Conservation (phyloP, 108 stramenopile species). For the Fistulifera solaris region DNA sequence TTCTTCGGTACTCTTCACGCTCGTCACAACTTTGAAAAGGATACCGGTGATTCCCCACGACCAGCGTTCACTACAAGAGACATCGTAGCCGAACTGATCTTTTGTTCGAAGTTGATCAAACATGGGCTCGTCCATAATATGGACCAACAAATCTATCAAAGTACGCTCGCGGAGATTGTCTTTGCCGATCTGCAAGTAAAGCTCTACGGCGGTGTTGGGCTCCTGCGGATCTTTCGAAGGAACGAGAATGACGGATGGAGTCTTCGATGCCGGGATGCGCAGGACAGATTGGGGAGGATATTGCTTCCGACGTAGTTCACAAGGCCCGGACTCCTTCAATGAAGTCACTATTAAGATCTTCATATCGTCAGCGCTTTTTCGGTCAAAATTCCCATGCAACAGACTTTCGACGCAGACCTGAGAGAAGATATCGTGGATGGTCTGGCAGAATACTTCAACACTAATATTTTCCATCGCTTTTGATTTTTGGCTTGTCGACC, state of each 20-base stretch:
- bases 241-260: conserved; percentile 13
- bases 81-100: conserved; percentile 48
- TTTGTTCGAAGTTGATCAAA: conserved; percentile 70
- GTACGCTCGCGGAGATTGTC: conserved; percentile 54
- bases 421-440: conserved; percentile 32
- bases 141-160: conserved; percentile 56
- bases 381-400: conserved; percentile 61
- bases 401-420: conserved; percentile 50
- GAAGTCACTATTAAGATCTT: conserved; percentile 24
- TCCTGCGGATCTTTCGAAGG: conserved; percentile 60
- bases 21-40: conserved; percentile 55
- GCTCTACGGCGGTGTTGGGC: conserved; percentile 70
- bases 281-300: conserved; percentile 40
- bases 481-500: conserved; percentile 51
- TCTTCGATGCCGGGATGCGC: conserved; percentile 22
- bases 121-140: conserved; percentile 72
- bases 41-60: conserved; percentile 67
- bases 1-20: conserved; percentile 53
- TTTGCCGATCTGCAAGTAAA: conserved; percentile 76
- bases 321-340: conserved; percentile 20
- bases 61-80: conserved; percentile 46
- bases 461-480: conserved; percentile 37
- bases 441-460: conserved; percentile 30
- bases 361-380: conserved; percentile 34
- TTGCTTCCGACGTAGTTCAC: conserved; percentile 50